A percentile compares a stretch with the other conserved stretches of the same genome.
Conservation (phyloP, 768 basidiomycete species). For the Leccinum fibrillosum region DNA sequence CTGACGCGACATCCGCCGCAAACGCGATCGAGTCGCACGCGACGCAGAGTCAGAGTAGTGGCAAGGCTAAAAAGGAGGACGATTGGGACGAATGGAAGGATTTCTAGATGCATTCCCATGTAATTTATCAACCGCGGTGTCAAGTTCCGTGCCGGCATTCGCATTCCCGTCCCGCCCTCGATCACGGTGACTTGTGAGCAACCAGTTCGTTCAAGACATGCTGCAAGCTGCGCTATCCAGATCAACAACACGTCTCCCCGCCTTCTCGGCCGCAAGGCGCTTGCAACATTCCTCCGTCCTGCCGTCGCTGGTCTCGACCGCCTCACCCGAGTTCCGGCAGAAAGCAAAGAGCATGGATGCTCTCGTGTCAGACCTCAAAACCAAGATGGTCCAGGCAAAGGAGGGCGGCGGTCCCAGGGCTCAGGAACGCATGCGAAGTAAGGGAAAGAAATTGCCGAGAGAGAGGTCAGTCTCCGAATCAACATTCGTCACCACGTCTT, state of each 20-base stretch:
- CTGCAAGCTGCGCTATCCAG: conserved; percentile 17
- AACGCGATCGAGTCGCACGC: conserved; percentile 11
- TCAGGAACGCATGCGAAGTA: conserved; percentile 66
- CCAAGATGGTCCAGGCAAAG: conserved; percentile 55
- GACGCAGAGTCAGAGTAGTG: conserved; percentile 7
- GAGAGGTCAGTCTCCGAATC: conserved; percentile 54
- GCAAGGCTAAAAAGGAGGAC: conserved; percentile 38
- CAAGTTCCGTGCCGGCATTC: conserved; percentile 25
- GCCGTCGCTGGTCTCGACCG: conserved; percentile 65
- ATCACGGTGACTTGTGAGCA: not conserved
- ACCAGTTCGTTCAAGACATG: conserved; percentile 11
- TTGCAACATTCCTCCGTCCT: conserved; percentile 71
- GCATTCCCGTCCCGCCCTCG: not conserved
- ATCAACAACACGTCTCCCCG: conserved; percentile 2
- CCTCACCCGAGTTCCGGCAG: conserved; percentile 67
- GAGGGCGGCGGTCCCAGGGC: conserved; percentile 76
- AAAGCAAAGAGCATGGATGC: conserved; percentile 69
- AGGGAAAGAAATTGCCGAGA: conserved; percentile 80
- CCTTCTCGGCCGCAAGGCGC: conserved; percentile 20
- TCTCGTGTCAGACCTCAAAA: conserved; percentile 62
- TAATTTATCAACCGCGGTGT: conserved; percentile 7
- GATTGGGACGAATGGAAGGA: conserved; percentile 84
- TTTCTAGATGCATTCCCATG: conserved; percentile 44
- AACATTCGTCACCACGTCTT: not conserved
- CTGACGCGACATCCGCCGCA: conserved; percentile 17